Percentiles rank a stretch among this genome's conserved stretches.
phyloP scores from a whole-genome alignment of 2,329 filamentous ascomycete genomes.

The Sphaerulina vaccinii region DNA sequence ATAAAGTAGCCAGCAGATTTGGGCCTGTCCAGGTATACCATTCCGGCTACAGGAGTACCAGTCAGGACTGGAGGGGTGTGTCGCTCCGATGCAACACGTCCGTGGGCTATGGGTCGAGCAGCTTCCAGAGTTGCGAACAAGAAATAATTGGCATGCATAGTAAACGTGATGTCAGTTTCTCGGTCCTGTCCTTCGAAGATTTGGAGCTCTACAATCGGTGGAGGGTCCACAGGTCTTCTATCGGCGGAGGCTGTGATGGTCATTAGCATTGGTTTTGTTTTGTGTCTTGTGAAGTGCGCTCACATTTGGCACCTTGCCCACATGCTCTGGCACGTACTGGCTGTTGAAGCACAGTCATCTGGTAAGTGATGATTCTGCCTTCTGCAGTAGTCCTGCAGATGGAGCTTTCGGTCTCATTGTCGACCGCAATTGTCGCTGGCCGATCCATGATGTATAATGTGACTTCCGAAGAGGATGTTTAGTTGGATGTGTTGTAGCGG shows the following conservation, averaged over 20 bases:
- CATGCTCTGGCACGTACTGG: conserved; percentile 92
- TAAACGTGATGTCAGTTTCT: conserved; percentile 67
- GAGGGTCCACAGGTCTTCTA: conserved; percentile 87
- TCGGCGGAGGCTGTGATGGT: conserved; percentile 68
- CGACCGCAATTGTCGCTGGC: conserved; percentile 46
- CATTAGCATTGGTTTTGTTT: background rate
- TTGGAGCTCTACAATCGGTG: conserved; percentile 87
- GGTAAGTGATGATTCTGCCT: conserved; percentile 76
- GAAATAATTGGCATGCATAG: conserved; percentile 97
- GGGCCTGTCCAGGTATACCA: conserved; percentile 92
- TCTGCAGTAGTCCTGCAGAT: conserved; percentile 65
- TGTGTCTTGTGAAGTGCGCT: conserved; percentile 35
- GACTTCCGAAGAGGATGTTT: background rate
- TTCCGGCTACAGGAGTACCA: conserved; percentile 89
- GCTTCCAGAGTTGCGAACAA: conserved; percentile 89
- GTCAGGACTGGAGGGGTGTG: conserved; percentile 81
- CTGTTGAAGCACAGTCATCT: conserved; percentile 84
- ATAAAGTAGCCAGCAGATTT: conserved; percentile 83
- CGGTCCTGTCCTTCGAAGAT: conserved; percentile 68
- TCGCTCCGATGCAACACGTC: conserved; percentile 67
- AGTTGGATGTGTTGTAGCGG: background rate
- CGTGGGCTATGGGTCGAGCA: conserved; percentile 77
- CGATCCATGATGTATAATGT: conserved; percentile 16
- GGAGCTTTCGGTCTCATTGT: conserved; percentile 57
- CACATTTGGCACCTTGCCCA: conserved; percentile 93